Conservation (phyloP, 768 basidiomycete genomes). For the Suillus weaverae region DNA sequence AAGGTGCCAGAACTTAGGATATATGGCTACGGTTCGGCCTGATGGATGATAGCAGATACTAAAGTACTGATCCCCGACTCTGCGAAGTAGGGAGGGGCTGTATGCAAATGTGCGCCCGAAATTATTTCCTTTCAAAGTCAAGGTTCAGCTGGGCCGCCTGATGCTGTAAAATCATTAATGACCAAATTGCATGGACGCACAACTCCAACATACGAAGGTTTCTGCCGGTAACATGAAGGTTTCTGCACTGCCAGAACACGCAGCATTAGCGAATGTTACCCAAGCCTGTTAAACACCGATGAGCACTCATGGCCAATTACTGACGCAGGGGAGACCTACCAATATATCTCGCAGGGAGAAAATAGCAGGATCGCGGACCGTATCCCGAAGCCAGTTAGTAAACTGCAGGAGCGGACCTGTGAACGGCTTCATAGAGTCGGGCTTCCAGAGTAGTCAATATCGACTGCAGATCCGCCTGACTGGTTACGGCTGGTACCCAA, state of each 20-base stretch:
- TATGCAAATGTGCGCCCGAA: too few species aligned
- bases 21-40: too few species aligned
- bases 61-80: too few species aligned
- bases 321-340: slow-evolving; percentile 44
- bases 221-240: slow-evolving; percentile 39
- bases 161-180: slow-evolving; percentile 50
- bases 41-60: too few species aligned
- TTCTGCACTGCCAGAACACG: slow-evolving; percentile 35
- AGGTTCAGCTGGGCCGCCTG: slow-evolving; percentile 94
- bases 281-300: slow-evolving; percentile 61
- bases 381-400: slow-evolving; percentile 71
- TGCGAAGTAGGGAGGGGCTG: too few species aligned
- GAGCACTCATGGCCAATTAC: slow-evolving; percentile 2
- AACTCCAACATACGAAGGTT: slow-evolving; percentile 63
- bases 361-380: slow-evolving; percentile 61
- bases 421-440: slow-evolving; percentile 50
- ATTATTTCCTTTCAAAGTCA: too few species aligned
- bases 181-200: not conserved
- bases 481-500: slow-evolving; percentile 89
- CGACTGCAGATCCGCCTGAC: slow-evolving; percentile 68
- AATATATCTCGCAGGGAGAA: slow-evolving; percentile 86
- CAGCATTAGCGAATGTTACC: slow-evolving; percentile 83
- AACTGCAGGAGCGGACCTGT: slow-evolving; percentile 74
- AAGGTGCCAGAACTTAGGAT: too few species aligned
- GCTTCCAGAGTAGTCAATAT: slow-evolving; percentile 78